phyloP scores from a whole-genome alignment of 2,329 filamentous ascomycete species.

The Fonsecaea multimorphosa region DNA sequence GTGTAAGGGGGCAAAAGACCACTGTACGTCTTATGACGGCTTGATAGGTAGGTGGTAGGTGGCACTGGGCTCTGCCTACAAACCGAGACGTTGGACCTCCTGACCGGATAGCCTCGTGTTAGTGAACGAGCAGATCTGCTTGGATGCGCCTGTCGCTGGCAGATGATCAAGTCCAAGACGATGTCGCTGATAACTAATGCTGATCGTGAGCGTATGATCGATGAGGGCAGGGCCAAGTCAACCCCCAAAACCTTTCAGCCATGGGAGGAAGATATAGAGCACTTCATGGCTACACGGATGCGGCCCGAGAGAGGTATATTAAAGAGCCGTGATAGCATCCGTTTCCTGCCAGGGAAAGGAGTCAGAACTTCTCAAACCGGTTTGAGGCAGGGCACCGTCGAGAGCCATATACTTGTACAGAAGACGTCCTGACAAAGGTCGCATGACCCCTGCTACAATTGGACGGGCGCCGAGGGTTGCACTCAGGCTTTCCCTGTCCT shows the following conservation, averaged over 20 bases:
- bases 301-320: neutral
- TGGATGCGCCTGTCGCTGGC: neutral
- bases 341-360: neutral
- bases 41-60: neutral
- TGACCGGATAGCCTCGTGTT: constrained; percentile 9
- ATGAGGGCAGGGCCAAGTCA: neutral
- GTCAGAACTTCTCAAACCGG: neutral
- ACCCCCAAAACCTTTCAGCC: neutral
- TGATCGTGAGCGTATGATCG: neutral
- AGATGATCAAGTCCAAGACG: neutral
- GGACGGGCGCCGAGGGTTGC: neutral
- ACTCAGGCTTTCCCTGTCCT: neutral
- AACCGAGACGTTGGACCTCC: neutral
- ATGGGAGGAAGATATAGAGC: neutral
- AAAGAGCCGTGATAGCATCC: neutral
- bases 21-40: neutral
- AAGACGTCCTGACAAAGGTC: neutral
- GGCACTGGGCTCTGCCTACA: neutral
- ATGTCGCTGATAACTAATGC: neutral
- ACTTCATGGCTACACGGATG: neutral
- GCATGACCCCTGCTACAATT: neutral
- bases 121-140: neutral
- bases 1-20: neutral
- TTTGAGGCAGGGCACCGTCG: neutral
- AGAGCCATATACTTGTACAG: neutral